Evolutionary conservation across 192 early-diverging fungal species (phyloP).

Genomic region (Backusella tuberculispora): DNA sequence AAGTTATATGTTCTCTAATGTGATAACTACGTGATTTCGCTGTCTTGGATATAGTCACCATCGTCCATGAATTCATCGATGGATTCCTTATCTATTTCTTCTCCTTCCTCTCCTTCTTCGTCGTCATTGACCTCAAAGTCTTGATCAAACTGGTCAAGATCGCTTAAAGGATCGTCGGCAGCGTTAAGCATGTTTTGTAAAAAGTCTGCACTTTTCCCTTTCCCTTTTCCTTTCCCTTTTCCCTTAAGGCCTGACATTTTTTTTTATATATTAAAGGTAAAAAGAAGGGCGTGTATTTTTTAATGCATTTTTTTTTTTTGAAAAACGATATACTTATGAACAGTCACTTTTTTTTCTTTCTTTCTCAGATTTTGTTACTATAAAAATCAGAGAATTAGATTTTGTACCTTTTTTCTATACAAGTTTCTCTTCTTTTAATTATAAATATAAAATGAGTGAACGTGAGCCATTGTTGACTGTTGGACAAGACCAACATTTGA

Average conservation of each 20-base stretch:
- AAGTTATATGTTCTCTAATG: too few species aligned
- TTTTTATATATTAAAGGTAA: neutral
- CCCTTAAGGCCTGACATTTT: neutral
- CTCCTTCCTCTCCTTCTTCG: slow-evolving; percentile 13
- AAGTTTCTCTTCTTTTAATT: neutral
- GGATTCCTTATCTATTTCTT: neutral
- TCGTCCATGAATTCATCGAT: neutral
- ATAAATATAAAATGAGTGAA: slow-evolving; percentile 23
- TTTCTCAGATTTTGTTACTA: neutral
- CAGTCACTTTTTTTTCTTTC: neutral
- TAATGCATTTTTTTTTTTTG: neutral
- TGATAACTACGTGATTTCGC: slow-evolving; percentile 27
- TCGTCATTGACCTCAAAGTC: slow-evolving; percentile 16
- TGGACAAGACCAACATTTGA: slow-evolving; percentile 14
- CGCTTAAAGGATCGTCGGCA: neutral
- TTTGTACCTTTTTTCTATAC: neutral
- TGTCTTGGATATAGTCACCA: slow-evolving; percentile 21
- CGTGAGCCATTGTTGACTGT: slow-evolving; percentile 21
- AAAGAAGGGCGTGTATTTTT: neutral
- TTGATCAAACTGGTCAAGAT: slow-evolving; percentile 3
- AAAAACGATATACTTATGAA: neutral
- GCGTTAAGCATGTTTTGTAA: slow-evolving; percentile 8
- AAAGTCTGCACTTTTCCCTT: slow-evolving; percentile 1
- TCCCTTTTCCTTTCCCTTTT: neutral
- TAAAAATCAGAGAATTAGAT: neutral